phyloP scores from a whole-genome alignment of 805 yeast species.

The Wickerhamiella australiensis region DNA sequence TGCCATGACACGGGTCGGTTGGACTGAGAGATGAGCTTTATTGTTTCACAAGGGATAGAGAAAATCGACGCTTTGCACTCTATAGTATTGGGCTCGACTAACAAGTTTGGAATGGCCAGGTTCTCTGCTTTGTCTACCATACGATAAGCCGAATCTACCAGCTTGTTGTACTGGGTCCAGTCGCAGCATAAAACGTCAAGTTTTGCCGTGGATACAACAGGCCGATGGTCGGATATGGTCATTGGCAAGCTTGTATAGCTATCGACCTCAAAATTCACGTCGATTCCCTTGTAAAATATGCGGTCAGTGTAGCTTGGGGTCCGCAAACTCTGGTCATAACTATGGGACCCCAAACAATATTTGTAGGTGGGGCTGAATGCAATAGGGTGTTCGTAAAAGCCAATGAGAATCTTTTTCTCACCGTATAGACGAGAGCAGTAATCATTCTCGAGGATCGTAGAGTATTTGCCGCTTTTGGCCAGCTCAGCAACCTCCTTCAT shows the following conservation, averaged over 20 bases:
- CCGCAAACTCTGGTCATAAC: conserved; percentile 25
- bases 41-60: conserved; percentile 8
- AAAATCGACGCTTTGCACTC: conserved; percentile 23
- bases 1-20: conserved; percentile 11
- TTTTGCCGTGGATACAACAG: conserved; percentile 35
- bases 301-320: conserved; percentile 53
- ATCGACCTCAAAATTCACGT: background rate
- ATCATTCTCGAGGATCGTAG: conserved; percentile 36
- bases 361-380: conserved; percentile 47
- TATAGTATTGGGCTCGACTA: conserved; percentile 30
- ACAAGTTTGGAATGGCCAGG: conserved; percentile 32
- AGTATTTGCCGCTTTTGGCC: conserved; percentile 26
- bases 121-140: conserved; percentile 37
- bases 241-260: conserved; percentile 4
- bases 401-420: conserved; percentile 30
- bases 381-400: conserved; percentile 39
- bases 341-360: conserved; percentile 25
- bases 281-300: conserved; percentile 33
- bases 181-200: conserved; percentile 31
- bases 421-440: conserved; percentile 29
- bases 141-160: conserved; percentile 32
- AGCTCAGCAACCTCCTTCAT: conserved; percentile 26
- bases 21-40: background rate
- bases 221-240: conserved; percentile 42
- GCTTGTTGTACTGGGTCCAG: conserved; percentile 27